These are phyloP conservation scores for Penicillium coprophilum DNA, from an alignment of 495 filamentous ascomycete genomes.

Conservation along the genomic window DNA sequence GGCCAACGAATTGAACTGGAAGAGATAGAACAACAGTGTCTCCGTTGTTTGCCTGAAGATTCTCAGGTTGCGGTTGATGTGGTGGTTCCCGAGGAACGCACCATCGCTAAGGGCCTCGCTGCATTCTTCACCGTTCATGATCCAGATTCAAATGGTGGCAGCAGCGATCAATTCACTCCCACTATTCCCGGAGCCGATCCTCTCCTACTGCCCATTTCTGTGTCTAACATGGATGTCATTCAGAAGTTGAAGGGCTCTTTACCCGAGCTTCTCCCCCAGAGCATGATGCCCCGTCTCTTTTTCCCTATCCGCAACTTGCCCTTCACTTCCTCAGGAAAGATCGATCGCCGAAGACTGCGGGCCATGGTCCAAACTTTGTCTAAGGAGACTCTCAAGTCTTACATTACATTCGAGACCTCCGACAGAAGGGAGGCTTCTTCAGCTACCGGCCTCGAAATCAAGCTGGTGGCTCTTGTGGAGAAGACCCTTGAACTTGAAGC, in stretches of 20 bases:
- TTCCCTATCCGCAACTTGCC: conserved; percentile 59
- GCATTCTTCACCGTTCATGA: conserved; percentile 42
- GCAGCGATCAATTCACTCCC: conserved; percentile 19
- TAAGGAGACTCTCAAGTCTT: conserved; percentile 42
- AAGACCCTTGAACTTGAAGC: conserved; percentile 36
- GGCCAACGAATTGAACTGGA: conserved; percentile 66
- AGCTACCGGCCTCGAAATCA: conserved; percentile 31
- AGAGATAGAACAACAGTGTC: conserved; percentile 62
- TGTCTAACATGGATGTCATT: conserved; percentile 30
- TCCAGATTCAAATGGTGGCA: conserved; percentile 20
- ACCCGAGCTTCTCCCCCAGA: conserved; percentile 40
- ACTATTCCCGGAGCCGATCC: conserved; percentile 26
- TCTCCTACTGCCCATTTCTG: conserved; percentile 38
- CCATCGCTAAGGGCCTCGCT: conserved; percentile 40
- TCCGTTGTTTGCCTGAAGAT: conserved; percentile 29
- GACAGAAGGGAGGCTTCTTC: conserved; percentile 25
- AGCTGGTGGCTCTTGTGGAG: conserved; percentile 40
- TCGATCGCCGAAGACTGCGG: conserved; percentile 58
- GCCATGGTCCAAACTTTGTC: conserved; percentile 38
- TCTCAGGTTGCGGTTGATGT: conserved; percentile 47
- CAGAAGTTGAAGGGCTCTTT: conserved; percentile 38
- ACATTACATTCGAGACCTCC: conserved; percentile 36
- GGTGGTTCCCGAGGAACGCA: conserved; percentile 36
- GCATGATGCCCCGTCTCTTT: conserved; percentile 64
- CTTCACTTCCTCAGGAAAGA: conserved; percentile 57